phyloP scores from a whole-genome alignment of 2,329 filamentous ascomycete species.

The Didymella sp. region DNA sequence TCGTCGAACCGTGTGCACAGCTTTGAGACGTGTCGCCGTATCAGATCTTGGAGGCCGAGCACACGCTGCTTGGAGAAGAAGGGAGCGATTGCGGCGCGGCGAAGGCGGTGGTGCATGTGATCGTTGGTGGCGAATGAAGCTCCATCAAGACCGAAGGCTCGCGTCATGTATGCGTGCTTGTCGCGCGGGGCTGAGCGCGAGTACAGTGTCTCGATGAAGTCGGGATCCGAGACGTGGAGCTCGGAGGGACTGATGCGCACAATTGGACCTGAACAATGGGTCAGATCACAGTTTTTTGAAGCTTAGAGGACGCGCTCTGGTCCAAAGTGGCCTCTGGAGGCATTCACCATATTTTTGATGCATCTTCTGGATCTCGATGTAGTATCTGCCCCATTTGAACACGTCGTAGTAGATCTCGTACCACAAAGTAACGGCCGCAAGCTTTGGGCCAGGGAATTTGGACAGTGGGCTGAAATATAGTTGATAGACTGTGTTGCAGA shows the following conservation, averaged over 20 bases:
- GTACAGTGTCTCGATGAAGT: constrained; percentile 38
- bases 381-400: constrained; percentile 33
- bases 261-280: constrained; percentile 32
- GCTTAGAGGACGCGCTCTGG: background rate
- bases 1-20: background rate
- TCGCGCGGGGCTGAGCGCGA: constrained; percentile 5
- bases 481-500: background rate
- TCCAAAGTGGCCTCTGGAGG: background rate
- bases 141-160: background rate
- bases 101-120: constrained; percentile 3
- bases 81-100: constrained; percentile 7
- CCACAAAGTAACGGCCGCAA: constrained; percentile 31
- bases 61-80: constrained; percentile 15
- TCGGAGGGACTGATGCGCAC: constrained; percentile 40
- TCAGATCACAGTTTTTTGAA: background rate
- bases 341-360: constrained; percentile 34
- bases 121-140: background rate
- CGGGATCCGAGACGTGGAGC: constrained; percentile 33
- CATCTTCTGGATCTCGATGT: constrained; percentile 38
- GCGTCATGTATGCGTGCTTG: constrained; percentile 1
- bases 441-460: constrained; percentile 34
- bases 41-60: background rate
- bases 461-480: constrained; percentile 31
- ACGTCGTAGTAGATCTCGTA: constrained; percentile 39
- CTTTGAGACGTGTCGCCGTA: background rate